phyloP scores from a whole-genome alignment of 345 rosid genomes.

The Populus deltoides region DNA sequence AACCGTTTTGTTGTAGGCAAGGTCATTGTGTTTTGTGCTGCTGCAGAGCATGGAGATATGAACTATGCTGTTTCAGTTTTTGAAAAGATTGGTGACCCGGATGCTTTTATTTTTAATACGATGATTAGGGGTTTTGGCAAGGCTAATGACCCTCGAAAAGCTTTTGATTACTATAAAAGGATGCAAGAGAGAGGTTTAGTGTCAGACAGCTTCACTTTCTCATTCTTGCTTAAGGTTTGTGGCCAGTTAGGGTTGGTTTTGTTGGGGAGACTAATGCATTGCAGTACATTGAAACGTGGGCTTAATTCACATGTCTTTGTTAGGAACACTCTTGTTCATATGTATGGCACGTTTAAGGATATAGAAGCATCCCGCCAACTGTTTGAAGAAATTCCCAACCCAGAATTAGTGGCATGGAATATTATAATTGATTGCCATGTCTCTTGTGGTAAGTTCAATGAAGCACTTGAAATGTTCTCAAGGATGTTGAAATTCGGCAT shows the following conservation, averaged over 20 bases:
- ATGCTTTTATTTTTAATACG: constrained; percentile 50
- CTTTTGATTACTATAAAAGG: constrained; percentile 23
- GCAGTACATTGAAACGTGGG: constrained; percentile 37
- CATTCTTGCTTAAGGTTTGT: constrained; percentile 43
- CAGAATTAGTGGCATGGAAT: constrained; percentile 39
- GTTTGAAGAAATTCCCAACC: constrained; percentile 40
- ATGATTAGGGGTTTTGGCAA: constrained; percentile 43
- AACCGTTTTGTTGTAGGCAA: constrained; percentile 33
- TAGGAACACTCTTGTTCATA: constrained; percentile 32
- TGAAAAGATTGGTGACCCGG: constrained; percentile 25
- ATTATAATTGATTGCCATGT: constrained; percentile 29
- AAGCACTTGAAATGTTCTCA: constrained; percentile 31
- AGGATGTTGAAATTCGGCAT: constrained; percentile 24
- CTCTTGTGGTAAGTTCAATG: constrained; percentile 13
- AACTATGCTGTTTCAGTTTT: constrained; percentile 34
- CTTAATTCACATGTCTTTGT: constrained; percentile 31
- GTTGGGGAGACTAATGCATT: constrained; percentile 39
- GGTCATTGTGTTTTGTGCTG: constrained; percentile 37
- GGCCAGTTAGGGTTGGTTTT: constrained; percentile 27
- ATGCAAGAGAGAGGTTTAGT: constrained; percentile 32
- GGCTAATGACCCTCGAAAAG: constrained; percentile 13
- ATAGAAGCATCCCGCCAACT: constrained; percentile 17
- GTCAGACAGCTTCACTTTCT: constrained; percentile 43
- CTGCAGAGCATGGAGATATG: constrained; percentile 37
- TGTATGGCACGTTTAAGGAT: constrained; percentile 36